Conservation (phyloP, 192 early-diverging fungal species). For the Chytriomyces hyalinus region DNA sequence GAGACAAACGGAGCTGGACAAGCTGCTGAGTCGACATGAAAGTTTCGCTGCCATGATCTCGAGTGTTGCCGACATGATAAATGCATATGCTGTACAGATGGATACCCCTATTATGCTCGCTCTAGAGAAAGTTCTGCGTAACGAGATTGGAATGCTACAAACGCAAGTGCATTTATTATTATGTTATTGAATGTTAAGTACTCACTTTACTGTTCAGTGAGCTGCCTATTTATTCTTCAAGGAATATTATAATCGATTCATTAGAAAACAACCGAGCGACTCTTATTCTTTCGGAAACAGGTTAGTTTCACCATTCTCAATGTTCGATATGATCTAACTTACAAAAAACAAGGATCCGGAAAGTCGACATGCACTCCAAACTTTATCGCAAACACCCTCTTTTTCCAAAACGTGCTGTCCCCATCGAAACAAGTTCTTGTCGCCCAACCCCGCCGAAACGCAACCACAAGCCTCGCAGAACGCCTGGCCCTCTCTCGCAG, state of each 20-base stretch:
- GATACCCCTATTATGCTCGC: background rate
- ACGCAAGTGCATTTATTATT: conserved; percentile 17
- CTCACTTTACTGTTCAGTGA: conserved; percentile 7
- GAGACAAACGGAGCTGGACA: conserved; percentile 2
- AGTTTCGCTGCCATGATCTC: conserved; percentile 5
- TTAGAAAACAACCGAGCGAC: background rate
- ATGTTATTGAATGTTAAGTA: background rate
- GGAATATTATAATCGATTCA: conserved; percentile 16
- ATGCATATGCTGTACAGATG: background rate
- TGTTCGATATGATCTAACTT: background rate
- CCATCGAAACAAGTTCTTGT: conserved; percentile 37
- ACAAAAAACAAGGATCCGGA: conserved; percentile 23
- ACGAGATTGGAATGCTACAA: conserved; percentile 32
- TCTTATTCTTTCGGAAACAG: conserved; percentile 30
- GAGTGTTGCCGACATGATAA: conserved; percentile 1
- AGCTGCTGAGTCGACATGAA: conserved; percentile 4
- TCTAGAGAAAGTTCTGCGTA: conserved; percentile 18
- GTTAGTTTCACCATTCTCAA: background rate
- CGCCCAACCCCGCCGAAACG: conserved; percentile 43
- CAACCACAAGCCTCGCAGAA: conserved; percentile 40
- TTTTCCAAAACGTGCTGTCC: conserved; percentile 20
- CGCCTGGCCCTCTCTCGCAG: conserved; percentile 23
- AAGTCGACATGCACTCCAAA: conserved; percentile 41
- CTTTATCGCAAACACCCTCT: conserved; percentile 35
- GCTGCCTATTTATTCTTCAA: conserved; percentile 33